A percentile compares a stretch with the other conserved stretches of the same genome.
These are phyloP conservation scores for Trichoderma cornu-damae DNA, from an alignment of 2,329 filamentous ascomycete genomes.

Conservation along the genomic window DNA sequence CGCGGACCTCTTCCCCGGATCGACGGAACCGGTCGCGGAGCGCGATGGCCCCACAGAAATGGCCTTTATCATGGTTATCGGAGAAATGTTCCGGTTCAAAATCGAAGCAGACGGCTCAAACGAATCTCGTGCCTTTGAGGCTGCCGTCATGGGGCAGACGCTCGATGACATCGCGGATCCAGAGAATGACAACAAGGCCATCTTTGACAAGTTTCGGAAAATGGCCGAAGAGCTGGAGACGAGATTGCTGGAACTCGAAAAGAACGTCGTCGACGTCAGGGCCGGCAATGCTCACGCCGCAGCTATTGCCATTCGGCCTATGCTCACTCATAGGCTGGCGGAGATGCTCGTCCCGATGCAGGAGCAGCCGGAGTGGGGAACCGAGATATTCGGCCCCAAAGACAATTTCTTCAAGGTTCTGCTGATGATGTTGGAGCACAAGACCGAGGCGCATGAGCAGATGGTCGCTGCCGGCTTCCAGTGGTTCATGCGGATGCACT, in stretches of 20 bases:
- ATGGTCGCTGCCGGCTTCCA: constrained; percentile 45
- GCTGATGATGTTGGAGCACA: constrained; percentile 45
- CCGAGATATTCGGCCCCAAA: constrained; percentile 44
- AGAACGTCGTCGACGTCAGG: constrained; percentile 45
- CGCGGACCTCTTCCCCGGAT: constrained; percentile 50
- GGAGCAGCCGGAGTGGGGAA: constrained; percentile 45
- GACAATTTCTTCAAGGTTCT: constrained; percentile 55
- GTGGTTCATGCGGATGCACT: constrained; percentile 52
- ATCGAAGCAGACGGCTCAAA: constrained; percentile 38
- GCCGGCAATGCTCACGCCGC: constrained; percentile 50
- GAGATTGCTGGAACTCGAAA: constrained; percentile 42
- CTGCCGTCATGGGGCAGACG: constrained; percentile 44
- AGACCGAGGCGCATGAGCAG: constrained; percentile 40
- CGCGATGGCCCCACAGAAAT: constrained; percentile 57
- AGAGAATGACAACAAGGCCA: constrained; percentile 11
- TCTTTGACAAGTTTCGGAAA: constrained; percentile 39
- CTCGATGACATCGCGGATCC: constrained; percentile 28
- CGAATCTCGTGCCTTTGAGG: constrained; percentile 45
- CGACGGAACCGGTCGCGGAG: constrained; percentile 46
- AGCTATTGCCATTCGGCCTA: constrained; percentile 43
- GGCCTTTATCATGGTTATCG: constrained; percentile 50
- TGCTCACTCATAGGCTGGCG: constrained; percentile 46
- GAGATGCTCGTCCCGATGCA: constrained; percentile 44
- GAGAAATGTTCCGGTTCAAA: constrained; percentile 48
- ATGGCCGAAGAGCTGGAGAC: constrained; percentile 41